These are phyloP conservation scores for Anisodus tanguticus DNA, from an alignment of 257 asterid genomes.

Conservation along the genomic window DNA sequence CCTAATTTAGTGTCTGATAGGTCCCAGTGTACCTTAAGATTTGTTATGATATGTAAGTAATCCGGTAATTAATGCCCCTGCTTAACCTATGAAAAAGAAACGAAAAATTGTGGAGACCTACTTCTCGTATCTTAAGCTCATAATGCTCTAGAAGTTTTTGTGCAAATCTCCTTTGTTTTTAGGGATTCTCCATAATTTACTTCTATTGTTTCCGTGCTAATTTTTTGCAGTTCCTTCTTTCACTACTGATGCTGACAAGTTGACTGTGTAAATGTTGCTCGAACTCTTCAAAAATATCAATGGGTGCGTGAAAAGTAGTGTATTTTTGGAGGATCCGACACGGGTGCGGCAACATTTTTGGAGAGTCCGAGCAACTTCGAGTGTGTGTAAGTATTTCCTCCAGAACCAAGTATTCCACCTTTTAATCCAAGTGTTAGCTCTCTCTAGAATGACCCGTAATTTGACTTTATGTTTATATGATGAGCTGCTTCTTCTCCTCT, in stretches of 20 bases:
- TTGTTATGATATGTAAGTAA: neutral
- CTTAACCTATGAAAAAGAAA: neutral
- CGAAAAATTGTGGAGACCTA: neutral
- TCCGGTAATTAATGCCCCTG: neutral
- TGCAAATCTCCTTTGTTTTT: neutral
- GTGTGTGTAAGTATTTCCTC: neutral
- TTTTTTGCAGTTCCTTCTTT: slow-evolving; percentile 3
- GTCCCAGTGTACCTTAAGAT: neutral
- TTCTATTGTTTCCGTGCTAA: neutral
- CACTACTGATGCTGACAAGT: slow-evolving; percentile 8
- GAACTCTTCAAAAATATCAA: no score
- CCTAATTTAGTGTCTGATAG: neutral
- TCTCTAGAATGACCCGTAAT: neutral
- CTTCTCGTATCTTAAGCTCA: slow-evolving; percentile 6
- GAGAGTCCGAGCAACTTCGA: no score
- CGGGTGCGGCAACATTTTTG: no score
- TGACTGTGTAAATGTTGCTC: neutral
- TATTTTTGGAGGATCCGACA: no score
- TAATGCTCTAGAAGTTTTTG: slow-evolving; percentile 2
- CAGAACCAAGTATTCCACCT: neutral
- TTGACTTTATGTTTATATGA: neutral
- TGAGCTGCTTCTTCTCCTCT: slow-evolving; percentile 12
- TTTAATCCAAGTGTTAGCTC: neutral
- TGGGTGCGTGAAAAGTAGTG: no score
- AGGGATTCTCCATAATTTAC: neutral